phyloP scores from a whole-genome alignment of 78 protist genomes.

The Polysphondylium violaceum region DNA sequence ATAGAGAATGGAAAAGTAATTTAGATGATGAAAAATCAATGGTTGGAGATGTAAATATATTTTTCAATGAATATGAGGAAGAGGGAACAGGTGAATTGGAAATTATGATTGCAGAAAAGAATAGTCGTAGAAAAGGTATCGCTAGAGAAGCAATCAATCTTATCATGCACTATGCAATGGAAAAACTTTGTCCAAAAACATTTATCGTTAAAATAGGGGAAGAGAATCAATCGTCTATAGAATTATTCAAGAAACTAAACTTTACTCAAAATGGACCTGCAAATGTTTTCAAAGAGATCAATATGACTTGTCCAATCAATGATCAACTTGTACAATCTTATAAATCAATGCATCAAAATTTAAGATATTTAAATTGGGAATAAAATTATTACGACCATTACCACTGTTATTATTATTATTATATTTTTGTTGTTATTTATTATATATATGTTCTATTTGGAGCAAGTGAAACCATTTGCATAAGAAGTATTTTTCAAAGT shows the following conservation, averaged over 20 bases:
- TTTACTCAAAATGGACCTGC: slow-evolving; percentile 34
- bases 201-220: slow-evolving; percentile 79
- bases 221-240: slow-evolving; percentile 9
- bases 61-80: slow-evolving; percentile 77
- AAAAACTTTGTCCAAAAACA: background rate
- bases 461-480: slow-evolving; percentile 36
- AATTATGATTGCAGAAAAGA: slow-evolving; percentile 89
- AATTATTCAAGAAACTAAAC: slow-evolving; percentile 41
- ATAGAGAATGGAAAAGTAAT: background rate
- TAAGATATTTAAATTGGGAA: slow-evolving; percentile 20
- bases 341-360: background rate
- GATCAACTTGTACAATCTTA: background rate
- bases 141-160: slow-evolving; percentile 69
- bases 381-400: background rate
- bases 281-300: slow-evolving; percentile 67
- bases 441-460: background rate
- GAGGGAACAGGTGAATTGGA: slow-evolving; percentile 81
- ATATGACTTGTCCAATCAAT: background rate
- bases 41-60: slow-evolving; percentile 94
- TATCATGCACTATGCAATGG: slow-evolving; percentile 84
- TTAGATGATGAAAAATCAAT: slow-evolving; percentile 28
- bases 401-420: background rate
- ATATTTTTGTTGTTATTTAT: background rate
- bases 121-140: slow-evolving; percentile 79
- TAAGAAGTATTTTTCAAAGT: slow-evolving; percentile 57